Evolutionary conservation across 73 alveolate species (phyloP).

Genomic region (Paraurostyla sp.): DNA sequence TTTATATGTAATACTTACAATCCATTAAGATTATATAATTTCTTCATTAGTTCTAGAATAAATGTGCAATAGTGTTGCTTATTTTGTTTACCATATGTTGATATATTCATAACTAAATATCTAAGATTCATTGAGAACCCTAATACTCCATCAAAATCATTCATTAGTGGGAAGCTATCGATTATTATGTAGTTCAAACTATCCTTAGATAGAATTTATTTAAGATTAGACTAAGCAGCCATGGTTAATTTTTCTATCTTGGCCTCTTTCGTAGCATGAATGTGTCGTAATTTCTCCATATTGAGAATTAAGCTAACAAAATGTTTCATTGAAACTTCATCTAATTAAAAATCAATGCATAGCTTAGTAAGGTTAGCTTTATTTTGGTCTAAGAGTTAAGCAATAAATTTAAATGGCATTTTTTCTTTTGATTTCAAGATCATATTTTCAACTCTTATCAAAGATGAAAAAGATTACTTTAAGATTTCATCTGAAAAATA

Average conservation of each 20-base stretch:
- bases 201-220: conserved; percentile 7
- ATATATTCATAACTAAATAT: neutral
- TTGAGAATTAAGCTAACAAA: conserved; percentile 27
- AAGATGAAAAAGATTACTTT: neutral
- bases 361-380: neutral
- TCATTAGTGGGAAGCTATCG: neutral
- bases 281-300: conserved; percentile 33
- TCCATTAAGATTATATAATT: neutral
- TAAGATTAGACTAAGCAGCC: neutral
- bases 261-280: neutral
- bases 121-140: neutral
- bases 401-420: conserved; percentile 6
- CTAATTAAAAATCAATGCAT: conserved; percentile 6
- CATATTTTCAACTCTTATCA: neutral
- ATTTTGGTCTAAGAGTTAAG: neutral
- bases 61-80: neutral
- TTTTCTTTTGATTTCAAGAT: conserved; percentile 12
- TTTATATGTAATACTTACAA: neutral
- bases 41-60: neutral
- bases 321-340: neutral
- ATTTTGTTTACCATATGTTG: neutral
- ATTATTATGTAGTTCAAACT: conserved; percentile 7
- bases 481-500: neutral
- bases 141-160: neutral
- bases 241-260: neutral